phyloP scores from a whole-genome alignment of 768 basidiomycete genomes.

The Cytidiella melzeri region DNA sequence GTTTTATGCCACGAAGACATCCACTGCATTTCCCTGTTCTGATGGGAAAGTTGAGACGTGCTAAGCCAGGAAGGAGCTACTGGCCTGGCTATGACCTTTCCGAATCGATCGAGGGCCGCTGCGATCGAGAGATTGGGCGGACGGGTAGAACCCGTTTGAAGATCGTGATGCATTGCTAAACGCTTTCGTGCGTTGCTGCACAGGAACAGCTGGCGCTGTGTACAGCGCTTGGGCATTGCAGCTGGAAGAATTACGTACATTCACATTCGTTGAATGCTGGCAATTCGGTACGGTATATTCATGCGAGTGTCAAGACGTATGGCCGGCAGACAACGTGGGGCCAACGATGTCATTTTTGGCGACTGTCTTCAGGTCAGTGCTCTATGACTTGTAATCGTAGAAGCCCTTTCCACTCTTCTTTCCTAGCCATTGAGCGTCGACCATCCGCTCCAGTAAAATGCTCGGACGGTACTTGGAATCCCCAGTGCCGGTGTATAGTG shows the following conservation, averaged over 20 bases:
- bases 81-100: background rate
- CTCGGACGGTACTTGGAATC: slow-evolving; percentile 95
- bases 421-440: slow-evolving; percentile 92
- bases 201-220: background rate
- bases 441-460: slow-evolving; percentile 89
- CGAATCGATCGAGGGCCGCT: background rate
- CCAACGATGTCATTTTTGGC: background rate
- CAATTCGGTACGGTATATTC: too few relatives aligned
- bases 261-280: too few relatives aligned
- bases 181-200: too few relatives aligned
- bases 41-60: background rate
- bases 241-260: slow-evolving; percentile 3
- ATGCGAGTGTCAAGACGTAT: too few relatives aligned
- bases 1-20: background rate
- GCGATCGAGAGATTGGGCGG: background rate
- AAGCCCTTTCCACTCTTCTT: slow-evolving; percentile 93
- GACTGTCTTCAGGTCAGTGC: background rate
- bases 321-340: background rate
- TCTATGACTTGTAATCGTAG: slow-evolving; percentile 61
- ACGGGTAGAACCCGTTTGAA: too few relatives aligned
- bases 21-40: too few relatives aligned
- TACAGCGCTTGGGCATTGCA: background rate
- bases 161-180: too few relatives aligned
- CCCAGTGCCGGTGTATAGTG: slow-evolving; percentile 80
- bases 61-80: background rate